Base-by-base conservation (phyloP, 2,329 filamentous ascomycete species). In the Aspergillus sp. region DNA sequence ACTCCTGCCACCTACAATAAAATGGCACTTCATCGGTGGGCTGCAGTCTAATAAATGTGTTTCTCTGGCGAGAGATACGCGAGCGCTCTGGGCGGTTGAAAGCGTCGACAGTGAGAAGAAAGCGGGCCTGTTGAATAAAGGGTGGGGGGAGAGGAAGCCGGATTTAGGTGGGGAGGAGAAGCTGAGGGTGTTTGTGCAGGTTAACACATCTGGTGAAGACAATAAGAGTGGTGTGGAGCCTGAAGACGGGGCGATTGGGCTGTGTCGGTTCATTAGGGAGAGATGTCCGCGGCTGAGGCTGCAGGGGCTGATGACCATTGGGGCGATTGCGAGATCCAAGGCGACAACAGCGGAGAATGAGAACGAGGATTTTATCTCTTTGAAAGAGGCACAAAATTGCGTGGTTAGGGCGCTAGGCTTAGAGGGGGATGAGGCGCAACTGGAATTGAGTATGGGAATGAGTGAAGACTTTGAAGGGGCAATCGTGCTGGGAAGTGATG, bases 361-460 rank as follows among this genome's bases (percentile, higher is more conserved):
- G 76, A 98, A 98, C 73, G 91, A 96, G 74, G 95, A 99, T 76
- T 98, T 98, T 71, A 73, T 86, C 4, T 72, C 78, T 4, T 74
- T 99, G 70, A 80, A 79, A 51, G 82, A 88, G 68, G 87, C 90
- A 71, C 81, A 90, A 56, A 90, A 96, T 72, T 74, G 84, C 14
- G 86, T 97, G 2, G 84, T 82, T 2, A 70, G 77, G 68, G 88
- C 87, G 64, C 68, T 93, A 52, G 84, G 80, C 0, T 65, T 86
- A 41, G 71, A 79, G 15, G 72, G 63, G 4, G 64, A 62, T 3
- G 70, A 80, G 15, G 76, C 79, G n/a, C 81, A 82, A 60, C 72
- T 97, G 67, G 92, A 97, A 79, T 75, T 98, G 76, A 97, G 93
- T 76, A 99, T 99, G 93, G 93, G 93, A 6, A 99, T 99, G 95